phyloP scores from a whole-genome alignment of 805 yeast species.

The Wickerhamiella dianesei region DNA sequence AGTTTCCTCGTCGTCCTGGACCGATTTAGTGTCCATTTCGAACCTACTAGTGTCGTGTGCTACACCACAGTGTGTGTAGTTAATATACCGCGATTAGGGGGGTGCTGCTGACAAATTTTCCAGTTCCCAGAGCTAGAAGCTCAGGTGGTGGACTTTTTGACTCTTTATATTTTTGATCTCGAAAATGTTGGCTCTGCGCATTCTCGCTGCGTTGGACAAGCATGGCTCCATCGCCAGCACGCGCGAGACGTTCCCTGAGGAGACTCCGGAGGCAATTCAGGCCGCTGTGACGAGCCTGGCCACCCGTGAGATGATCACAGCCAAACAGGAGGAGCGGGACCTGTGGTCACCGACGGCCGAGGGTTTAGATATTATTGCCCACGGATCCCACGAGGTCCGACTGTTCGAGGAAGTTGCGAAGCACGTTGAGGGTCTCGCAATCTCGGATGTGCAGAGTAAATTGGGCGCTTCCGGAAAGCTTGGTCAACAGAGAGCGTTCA shows the following conservation, averaged over 20 bases:
- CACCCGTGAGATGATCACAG: constrained; percentile 70
- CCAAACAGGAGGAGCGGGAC: constrained; percentile 60
- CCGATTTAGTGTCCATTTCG: not conserved
- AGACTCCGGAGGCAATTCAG: constrained; percentile 24
- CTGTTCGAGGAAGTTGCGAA: constrained; percentile 60
- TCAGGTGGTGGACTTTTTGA: not conserved
- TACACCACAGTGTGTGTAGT: no score
- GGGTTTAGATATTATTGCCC: constrained; percentile 59
- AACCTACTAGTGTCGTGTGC: no score
- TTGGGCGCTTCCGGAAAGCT: constrained; percentile 76
- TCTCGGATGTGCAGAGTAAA: constrained; percentile 48
- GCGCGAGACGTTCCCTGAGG: constrained; percentile 47
- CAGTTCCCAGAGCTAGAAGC: not conserved
- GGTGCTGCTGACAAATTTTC: not conserved
- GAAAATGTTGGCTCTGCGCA: constrained; percentile 10
- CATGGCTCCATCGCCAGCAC: constrained; percentile 55
- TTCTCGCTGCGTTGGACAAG: constrained; percentile 37
- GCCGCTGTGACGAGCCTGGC: constrained; percentile 78
- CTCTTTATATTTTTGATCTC: constrained; percentile 7
- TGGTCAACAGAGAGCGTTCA: constrained; percentile 96
- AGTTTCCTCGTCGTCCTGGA: not conserved
- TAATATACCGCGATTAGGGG: no score
- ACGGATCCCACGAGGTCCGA: constrained; percentile 87
- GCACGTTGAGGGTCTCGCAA: constrained; percentile 65
- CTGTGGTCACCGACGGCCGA: constrained; percentile 64